These are phyloP conservation scores for Rachicladosporium sp. DNA, from an alignment of 2,329 filamentous ascomycete genomes.

Conservation along the genomic window DNA sequence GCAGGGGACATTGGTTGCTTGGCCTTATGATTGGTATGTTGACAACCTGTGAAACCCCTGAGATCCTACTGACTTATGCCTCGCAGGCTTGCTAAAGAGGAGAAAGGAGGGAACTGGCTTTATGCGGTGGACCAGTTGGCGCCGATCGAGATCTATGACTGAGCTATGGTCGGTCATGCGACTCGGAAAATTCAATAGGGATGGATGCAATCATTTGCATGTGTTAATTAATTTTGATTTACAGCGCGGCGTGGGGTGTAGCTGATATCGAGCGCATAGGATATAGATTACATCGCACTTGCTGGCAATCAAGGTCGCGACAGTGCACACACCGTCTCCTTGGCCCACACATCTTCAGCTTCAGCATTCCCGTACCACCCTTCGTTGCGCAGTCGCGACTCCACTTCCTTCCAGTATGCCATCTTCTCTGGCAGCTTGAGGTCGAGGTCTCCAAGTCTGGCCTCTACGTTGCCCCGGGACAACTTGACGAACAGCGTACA, in stretches of 20 bases:
- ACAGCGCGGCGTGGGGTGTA: too few relatives aligned
- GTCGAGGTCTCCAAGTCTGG: conserved; percentile 35
- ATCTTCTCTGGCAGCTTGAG: conserved; percentile 33
- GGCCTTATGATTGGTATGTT: conserved; percentile 79
- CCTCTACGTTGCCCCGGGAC: conserved; percentile 21
- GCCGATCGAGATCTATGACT: conserved; percentile 78
- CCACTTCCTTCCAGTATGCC: conserved; percentile 29
- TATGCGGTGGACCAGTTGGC: conserved; percentile 94
- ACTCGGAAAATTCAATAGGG: too few relatives aligned
- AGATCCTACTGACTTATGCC: neutral
- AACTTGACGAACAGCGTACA: conserved; percentile 32
- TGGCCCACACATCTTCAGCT: conserved; percentile 1
- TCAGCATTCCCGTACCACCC: conserved; percentile 29
- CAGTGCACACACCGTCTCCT: conserved; percentile 4
- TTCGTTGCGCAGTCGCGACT: conserved; percentile 25
- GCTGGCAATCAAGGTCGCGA: neutral
- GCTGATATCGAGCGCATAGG: too few relatives aligned
- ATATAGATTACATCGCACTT: too few relatives aligned
- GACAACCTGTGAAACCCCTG: neutral
- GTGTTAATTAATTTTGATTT: too few relatives aligned
- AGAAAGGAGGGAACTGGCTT: conserved; percentile 88
- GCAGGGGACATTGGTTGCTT: conserved; percentile 80
- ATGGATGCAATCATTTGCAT: too few relatives aligned
- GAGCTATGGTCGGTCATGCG: neutral
- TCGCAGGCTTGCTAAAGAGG: conserved; percentile 65